These are phyloP conservation scores for Venturia nashicola DNA, from an alignment of 2,329 filamentous ascomycete species.

Conservation along the genomic window DNA sequence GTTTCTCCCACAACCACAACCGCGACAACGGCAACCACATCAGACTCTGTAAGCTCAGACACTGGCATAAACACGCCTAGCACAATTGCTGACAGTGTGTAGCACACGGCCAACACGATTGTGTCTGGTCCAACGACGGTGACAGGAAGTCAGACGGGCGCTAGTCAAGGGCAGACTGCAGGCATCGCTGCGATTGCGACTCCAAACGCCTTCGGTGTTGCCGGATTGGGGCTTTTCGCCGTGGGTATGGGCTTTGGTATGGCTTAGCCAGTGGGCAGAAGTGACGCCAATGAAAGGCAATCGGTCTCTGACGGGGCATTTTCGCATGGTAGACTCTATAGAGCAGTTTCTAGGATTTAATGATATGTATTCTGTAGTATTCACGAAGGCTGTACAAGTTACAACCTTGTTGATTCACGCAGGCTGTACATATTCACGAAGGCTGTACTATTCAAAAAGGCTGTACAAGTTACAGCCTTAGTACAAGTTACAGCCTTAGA, in stretches of 20 bases:
- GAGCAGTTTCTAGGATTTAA: not conserved
- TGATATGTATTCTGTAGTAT: not conserved
- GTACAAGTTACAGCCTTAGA: not conserved
- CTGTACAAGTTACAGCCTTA: no score
- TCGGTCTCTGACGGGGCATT: not conserved
- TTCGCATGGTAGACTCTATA: not conserved
- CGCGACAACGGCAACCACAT: not conserved
- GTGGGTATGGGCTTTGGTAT: not conserved
- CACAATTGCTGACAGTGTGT: not conserved
- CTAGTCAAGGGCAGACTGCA: not conserved
- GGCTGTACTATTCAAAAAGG: no score
- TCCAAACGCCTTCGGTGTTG: not conserved
- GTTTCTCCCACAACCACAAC: conserved; percentile 4
- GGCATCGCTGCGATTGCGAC: not conserved
- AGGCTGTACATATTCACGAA: no score
- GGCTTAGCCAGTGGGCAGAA: not conserved
- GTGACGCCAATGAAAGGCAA: not conserved
- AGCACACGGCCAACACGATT: conserved; percentile 7
- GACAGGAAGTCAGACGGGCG: not conserved
- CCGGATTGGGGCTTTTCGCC: not conserved
- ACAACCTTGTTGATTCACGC: no score
- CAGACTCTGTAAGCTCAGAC: not conserved
- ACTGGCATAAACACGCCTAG: not conserved
- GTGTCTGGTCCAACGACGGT: conserved; percentile 5
- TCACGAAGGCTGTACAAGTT: no score